Conservation (phyloP, 2,329 filamentous ascomycete genomes). For the Knufia petricola region DNA sequence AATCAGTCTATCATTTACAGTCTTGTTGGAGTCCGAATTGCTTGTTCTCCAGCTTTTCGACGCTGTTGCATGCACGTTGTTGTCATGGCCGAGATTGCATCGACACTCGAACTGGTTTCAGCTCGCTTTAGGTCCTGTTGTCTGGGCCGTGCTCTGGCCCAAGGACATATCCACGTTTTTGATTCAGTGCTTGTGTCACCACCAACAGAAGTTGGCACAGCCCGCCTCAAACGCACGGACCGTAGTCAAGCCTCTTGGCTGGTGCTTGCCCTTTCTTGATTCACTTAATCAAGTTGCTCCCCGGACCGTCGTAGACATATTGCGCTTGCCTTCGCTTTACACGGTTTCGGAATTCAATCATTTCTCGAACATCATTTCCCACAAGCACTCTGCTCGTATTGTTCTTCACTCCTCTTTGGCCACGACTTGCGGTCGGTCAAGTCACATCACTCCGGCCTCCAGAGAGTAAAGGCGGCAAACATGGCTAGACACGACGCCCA, state of each 20-base stretch:
- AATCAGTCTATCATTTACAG: no score
- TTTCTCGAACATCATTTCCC: no score
- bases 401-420: no score
- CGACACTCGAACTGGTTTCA: not conserved
- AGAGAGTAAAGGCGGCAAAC: not conserved
- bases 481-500: not conserved
- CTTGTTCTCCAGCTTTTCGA: not conserved
- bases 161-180: not conserved
- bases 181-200: not conserved
- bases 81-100: not conserved
- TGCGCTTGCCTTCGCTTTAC: no score
- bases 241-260: not conserved
- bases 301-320: no score
- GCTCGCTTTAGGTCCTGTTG: constrained; percentile 1
- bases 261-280: constrained; percentile 5
- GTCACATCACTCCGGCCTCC: not conserved
- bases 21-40: not conserved
- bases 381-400: not conserved
- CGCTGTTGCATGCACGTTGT: constrained; percentile 4
- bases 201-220: not conserved
- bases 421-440: no score
- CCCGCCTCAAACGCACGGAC: not conserved
- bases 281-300: no score
- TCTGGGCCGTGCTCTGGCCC: not conserved
- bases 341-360: no score